Percentiles rank a stretch among this genome's conserved stretches.
Evolutionary conservation across 768 basidiomycete genomes (phyloP).

Genomic region (Coprinopsis sp.): DNA sequence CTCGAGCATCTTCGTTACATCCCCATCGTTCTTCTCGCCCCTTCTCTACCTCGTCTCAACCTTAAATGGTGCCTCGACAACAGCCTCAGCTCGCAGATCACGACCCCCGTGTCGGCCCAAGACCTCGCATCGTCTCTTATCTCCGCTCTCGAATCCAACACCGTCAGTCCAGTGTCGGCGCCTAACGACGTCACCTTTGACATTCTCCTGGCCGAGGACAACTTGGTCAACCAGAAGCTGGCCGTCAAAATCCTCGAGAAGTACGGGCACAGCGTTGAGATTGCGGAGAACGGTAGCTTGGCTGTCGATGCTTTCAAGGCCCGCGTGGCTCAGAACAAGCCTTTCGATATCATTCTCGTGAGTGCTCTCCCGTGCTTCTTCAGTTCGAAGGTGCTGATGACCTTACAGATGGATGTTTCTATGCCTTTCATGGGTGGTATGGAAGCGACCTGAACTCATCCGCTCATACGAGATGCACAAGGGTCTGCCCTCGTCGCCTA

Average conservation of each 20-base stretch:
- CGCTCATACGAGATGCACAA: slow-evolving; percentile 77
- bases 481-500: slow-evolving; percentile 71
- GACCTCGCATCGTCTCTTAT: slow-evolving; percentile 92
- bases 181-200: slow-evolving; percentile 86
- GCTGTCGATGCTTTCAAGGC: slow-evolving; percentile 91
- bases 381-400: slow-evolving; percentile 1
- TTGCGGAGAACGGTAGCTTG: slow-evolving; percentile 94
- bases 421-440: slow-evolving; percentile 99
- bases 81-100: slow-evolving; percentile 93
- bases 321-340: slow-evolving; percentile 61
- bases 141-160: slow-evolving; percentile 92
- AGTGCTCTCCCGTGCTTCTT: slow-evolving; percentile 24
- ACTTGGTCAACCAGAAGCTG: slow-evolving; percentile 91
- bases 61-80: slow-evolving; percentile 97
- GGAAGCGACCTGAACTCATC: slow-evolving; percentile 93
- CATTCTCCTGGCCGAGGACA: slow-evolving; percentile 96
- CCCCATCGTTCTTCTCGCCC: slow-evolving; percentile 87
- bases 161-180: slow-evolving; percentile 80
- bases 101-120: too few species aligned
- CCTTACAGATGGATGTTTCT: slow-evolving; percentile 89
- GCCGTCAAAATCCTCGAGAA: slow-evolving; percentile 96
- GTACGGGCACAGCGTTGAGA: slow-evolving; percentile 92
- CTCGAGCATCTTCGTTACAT: slow-evolving; percentile 95
- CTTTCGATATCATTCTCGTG: slow-evolving; percentile 90
- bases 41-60: slow-evolving; percentile 70